These are phyloP conservation scores for Saccharum hybrid DNA, from an alignment of 202 grass and related monocot species.

Conservation along the genomic window DNA sequence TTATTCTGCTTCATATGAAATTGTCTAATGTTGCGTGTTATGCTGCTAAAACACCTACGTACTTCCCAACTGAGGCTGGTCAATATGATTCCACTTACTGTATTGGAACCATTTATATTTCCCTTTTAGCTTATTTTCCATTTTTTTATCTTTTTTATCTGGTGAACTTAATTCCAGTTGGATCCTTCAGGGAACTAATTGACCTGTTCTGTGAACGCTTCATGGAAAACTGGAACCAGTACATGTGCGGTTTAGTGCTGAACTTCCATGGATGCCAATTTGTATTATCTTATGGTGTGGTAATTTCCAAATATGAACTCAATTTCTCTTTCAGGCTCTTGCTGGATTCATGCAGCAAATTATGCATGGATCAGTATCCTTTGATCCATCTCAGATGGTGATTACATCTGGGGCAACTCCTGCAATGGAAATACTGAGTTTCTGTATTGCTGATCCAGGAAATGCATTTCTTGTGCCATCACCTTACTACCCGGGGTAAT, in stretches of 20 bases:
- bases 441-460: slow-evolving; percentile 94
- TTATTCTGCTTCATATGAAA: slow-evolving; percentile 2
- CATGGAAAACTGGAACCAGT: not conserved
- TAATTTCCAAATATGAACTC: slow-evolving; percentile 37
- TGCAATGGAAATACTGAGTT: slow-evolving; percentile 94
- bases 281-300: not conserved
- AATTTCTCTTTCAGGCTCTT: slow-evolving; percentile 68
- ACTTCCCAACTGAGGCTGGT: not conserved
- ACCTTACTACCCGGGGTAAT: slow-evolving; percentile 97
- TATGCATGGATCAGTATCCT: slow-evolving; percentile 75
- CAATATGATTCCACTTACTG: not conserved
- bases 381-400: slow-evolving; percentile 88
- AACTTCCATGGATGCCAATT: not conserved
- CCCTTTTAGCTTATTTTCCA: not conserved
- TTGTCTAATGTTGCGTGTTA: not conserved
- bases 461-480: slow-evolving; percentile 99
- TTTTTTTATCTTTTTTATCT: not conserved
- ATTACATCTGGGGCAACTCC: slow-evolving; percentile 88
- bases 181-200: slow-evolving; percentile 1
- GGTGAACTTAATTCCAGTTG: not conserved
- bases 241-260: not conserved
- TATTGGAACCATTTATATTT: not conserved
- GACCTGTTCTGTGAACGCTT: slow-evolving; percentile 5
- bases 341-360: slow-evolving; percentile 88
- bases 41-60: slow-evolving; percentile 16